Evolutionary conservation across 345 rosid genomes (phyloP).

Genomic region (Salix suchowensis): DNA sequence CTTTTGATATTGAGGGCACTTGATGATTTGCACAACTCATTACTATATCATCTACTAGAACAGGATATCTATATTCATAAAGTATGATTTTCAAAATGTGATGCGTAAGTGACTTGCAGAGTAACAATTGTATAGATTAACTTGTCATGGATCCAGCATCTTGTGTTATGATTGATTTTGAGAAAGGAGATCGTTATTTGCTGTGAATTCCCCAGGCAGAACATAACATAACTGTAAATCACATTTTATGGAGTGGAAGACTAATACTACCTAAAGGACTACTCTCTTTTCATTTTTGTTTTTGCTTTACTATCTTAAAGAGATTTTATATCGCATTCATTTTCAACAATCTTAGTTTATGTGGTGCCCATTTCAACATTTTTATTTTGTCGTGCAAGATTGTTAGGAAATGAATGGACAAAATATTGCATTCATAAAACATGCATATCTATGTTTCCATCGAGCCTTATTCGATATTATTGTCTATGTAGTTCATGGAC

Average conservation of each 20-base stretch:
- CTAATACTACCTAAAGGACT: not conserved
- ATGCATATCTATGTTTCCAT: not conserved
- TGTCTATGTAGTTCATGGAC: conserved; percentile 75
- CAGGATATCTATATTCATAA: no score
- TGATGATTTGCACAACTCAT: no score
- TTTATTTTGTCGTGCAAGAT: not conserved
- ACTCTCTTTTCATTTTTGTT: not conserved
- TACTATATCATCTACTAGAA: no score
- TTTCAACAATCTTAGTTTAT: not conserved
- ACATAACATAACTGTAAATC: not conserved
- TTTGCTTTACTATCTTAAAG: not conserved
- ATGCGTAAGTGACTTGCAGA: no score
- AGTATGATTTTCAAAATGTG: no score
- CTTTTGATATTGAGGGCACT: no score
- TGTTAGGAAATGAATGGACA: not conserved
- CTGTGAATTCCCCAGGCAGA: not conserved
- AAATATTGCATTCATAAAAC: not conserved
- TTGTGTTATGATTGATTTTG: not conserved
- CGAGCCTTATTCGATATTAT: conserved; percentile 7
- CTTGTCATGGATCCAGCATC: not conserved
- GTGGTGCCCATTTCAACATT: not conserved
- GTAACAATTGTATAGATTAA: no score
- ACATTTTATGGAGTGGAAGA: not conserved
- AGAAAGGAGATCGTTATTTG: not conserved
- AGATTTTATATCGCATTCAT: not conserved